Evolutionary conservation across 2,329 filamentous ascomycete species (phyloP), one percentile per base, ranked within the genome.

Genomic region (Penicillium sp.): DNA sequence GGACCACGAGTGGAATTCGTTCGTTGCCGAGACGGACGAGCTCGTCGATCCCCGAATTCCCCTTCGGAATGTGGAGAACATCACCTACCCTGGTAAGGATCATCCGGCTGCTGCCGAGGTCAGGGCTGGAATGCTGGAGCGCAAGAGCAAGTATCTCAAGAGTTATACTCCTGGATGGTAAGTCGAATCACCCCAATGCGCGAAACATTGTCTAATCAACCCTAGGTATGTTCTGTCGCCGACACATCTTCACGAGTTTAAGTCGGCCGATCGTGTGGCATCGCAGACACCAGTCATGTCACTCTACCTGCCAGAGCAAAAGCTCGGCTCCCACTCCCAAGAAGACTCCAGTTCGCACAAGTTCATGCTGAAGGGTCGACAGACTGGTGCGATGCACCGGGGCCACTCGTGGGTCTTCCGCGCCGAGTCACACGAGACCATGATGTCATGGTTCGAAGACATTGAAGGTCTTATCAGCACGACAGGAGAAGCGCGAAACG

Each of bases 91-190:
- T 16, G 94, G 94, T 40, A 91, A 90, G 69, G 84, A 96, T 65
- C 89, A 96, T 72, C 86, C 89, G 57, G 85, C 90, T 73, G 90
- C 81, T 70, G 79, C 89, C 57, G 93, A 97, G 73, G 89, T 99
- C 49, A 83, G 92, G 56, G 90, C 91, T 18, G 94, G 94, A 3
- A 86, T 97, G 75, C 79, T 99, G 34, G 94, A 99, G 78, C 88
- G 94, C 62, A 97, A 97, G 85, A 96, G 92, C 83, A 99, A 97
- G 71, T 99, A 97, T 68, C 79, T 99, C 57, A 97, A 97, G 79
- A 97, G 92, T 72, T 97, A 97, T 73, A 94, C 92, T 7, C 89
- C 92, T 24, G 93, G 93, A 69, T 97, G 93, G 92, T 93, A 79
- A 75, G 87, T 78, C 52, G 27, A 29, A 45, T 29, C 34, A 38